Base-by-base conservation (phyloP, 208 protist genomes). In the Acanthamoeba healyi region DNA sequence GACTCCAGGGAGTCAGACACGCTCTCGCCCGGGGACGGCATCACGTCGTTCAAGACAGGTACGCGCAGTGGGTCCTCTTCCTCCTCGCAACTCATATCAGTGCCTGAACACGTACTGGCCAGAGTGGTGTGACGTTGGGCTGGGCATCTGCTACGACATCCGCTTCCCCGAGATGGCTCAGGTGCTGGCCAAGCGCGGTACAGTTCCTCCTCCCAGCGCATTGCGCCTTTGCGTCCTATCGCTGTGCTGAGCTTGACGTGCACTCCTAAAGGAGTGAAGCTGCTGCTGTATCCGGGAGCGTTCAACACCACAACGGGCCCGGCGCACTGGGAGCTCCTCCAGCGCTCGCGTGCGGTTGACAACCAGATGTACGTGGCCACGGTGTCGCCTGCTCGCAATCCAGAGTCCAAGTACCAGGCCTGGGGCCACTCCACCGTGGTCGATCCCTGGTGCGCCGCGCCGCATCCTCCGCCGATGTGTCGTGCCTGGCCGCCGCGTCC, bases 261-360 rank as follows among this genome's bases (percentile, higher is more conserved):
- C 44, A 22, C 22, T 9, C 42, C 15, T 10, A 7, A 32, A 91
- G 87, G 98, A 2, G 98, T 97, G 9, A 98, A 97, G 10, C 96
- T 99, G 38, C 88, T 99, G 29, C 95, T 99, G 15, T 99, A 98
- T 95, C 99, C 99, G 6, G 99, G 98, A 54, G 98, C 98, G 2
- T 99, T 99, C 96, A 99, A 99, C 96, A 99, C 99, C 98, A 98
- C 99, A 12, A 99, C 99, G 2, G 99, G 99, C 0, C 99, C 99
- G 6, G 89, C 97, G 0, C 99, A 99, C 95, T 99, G 99, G 99
- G 98, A 99, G 96, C 96, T 99, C 2, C 96, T 98, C 14, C 97
- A 97, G 17, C 95, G 98, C 49, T 95, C 98, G 2, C 97, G 98
- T 29, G 97, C 96, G 1, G 61, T 95, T 24, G 91, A 96, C 74